These are phyloP conservation scores for Rhododendron griersonianum DNA, from an alignment of 148 eudicot species.

Conservation along the genomic window DNA sequence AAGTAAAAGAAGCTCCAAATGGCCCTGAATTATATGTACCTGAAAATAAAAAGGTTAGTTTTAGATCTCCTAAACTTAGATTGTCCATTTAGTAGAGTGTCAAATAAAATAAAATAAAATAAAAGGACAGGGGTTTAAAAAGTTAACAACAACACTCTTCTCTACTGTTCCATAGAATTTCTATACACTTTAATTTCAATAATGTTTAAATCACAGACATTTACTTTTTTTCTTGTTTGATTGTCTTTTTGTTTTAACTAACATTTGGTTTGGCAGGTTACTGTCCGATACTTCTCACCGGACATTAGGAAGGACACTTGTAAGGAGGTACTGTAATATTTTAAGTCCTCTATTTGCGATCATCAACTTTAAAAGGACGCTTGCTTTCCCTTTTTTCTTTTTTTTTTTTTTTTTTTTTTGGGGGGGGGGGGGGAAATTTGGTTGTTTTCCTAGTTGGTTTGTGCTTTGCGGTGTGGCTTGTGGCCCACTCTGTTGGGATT, in stretches of 20 bases:
- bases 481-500: too few species aligned
- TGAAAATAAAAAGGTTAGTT: not conserved
- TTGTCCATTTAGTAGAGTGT: not conserved
- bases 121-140: not conserved
- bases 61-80: not conserved
- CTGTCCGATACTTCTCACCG: not conserved
- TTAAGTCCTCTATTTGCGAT: not conserved
- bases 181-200: not conserved
- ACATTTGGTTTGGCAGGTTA: not conserved
- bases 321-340: not conserved
- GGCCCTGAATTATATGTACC: not conserved
- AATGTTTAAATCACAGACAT: not conserved
- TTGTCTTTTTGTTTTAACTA: not conserved
- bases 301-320: not conserved
- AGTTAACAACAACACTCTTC: too few species aligned
- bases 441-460: too few species aligned
- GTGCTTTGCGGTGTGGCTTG: too few species aligned
- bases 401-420: too few species aligned
- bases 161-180: not conserved
- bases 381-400: too few species aligned
- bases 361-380: not conserved
- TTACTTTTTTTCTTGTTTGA: not conserved
- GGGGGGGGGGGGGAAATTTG: too few species aligned
- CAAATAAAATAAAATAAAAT: not conserved
- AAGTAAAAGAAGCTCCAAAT: not conserved